A percentile compares a stretch with the other conserved stretches of the same genome.
Evolutionary conservation across 2,329 filamentous ascomycete genomes (phyloP).

Genomic region (Pleoardoris graminearum): DNA sequence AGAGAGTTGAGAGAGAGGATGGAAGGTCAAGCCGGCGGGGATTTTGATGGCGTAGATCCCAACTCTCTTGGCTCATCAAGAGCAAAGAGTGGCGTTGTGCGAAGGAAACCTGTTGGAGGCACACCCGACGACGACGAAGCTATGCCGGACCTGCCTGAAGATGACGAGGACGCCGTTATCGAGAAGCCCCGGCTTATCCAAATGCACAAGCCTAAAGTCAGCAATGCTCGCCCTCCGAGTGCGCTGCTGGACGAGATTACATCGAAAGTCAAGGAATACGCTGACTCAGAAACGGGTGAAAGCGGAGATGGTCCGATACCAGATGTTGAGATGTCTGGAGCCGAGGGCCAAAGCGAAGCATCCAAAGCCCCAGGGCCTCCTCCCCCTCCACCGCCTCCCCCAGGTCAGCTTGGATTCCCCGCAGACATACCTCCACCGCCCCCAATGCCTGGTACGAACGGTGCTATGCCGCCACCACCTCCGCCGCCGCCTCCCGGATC

Average conservation of each 20-base stretch:
- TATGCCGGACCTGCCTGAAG: slow-evolving; percentile 45
- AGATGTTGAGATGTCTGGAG: slow-evolving; percentile 1
- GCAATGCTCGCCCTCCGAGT: slow-evolving; percentile 61
- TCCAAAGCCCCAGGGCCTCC: slow-evolving; percentile 63
- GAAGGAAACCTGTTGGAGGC: slow-evolving; percentile 45
- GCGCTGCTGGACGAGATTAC: slow-evolving; percentile 72
- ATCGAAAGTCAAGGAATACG: slow-evolving; percentile 72
- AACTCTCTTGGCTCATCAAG: slow-evolving; percentile 63
- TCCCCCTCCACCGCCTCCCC: slow-evolving; percentile 50
- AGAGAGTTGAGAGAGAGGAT: slow-evolving; percentile 92
- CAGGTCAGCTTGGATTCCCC: slow-evolving; percentile 45
- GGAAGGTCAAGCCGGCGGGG: slow-evolving; percentile 63
- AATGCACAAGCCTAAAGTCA: slow-evolving; percentile 71
- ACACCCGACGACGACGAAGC: slow-evolving; percentile 44
- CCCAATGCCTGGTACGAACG: slow-evolving; percentile 51
- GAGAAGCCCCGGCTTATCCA: slow-evolving; percentile 81
- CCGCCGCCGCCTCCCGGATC: slow-evolving; percentile 50
- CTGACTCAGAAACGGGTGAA: slow-evolving; percentile 73
- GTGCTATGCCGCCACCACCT: slow-evolving; percentile 55
- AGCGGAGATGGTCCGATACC: slow-evolving; percentile 56
- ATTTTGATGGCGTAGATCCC: slow-evolving; percentile 62
- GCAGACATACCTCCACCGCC: slow-evolving; percentile 47
- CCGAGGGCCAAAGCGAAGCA: slow-evolving; percentile 63
- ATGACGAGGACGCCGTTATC: slow-evolving; percentile 65
- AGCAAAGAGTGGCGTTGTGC: slow-evolving; percentile 46